Evolutionary conservation across 2,329 filamentous ascomycete genomes (phyloP).

Genomic region (Phymatotrichopsis omnivora): DNA sequence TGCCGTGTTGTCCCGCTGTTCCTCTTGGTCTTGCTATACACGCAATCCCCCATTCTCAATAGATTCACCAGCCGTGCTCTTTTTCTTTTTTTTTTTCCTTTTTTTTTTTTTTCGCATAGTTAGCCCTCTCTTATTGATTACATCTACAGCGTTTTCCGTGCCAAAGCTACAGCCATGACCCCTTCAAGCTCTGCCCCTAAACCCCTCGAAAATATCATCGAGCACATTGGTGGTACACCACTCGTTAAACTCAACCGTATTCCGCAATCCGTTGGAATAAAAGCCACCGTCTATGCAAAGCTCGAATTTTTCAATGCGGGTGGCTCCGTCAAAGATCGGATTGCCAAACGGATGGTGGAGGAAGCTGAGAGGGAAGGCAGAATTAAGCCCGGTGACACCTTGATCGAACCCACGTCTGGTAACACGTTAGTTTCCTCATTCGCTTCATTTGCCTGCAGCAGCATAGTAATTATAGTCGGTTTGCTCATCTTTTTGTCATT

Average conservation of each 20-base stretch:
- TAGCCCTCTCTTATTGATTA: no score
- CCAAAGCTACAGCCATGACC: no score
- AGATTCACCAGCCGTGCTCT: no score
- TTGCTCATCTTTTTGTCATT: slow-evolving; percentile 30
- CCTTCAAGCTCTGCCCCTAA: not conserved
- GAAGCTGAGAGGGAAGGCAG: slow-evolving; percentile 82
- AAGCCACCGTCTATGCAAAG: slow-evolving; percentile 83
- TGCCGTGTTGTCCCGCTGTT: no score
- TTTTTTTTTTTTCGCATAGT: no score
- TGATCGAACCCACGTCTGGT: slow-evolving; percentile 96
- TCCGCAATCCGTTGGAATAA: slow-evolving; percentile 79
- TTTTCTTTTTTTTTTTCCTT: no score
- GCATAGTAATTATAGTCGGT: no score
- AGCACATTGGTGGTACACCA: slow-evolving; percentile 78
- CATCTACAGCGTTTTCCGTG: no score
- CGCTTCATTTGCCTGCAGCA: not conserved
- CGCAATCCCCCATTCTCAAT: no score
- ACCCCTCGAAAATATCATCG: slow-evolving; percentile 15
- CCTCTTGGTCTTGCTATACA: no score
- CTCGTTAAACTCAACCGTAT: slow-evolving; percentile 88
- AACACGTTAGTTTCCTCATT: slow-evolving; percentile 55
- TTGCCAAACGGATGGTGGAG: slow-evolving; percentile 94
- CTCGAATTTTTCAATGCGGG: slow-evolving; percentile 90
- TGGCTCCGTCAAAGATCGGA: slow-evolving; percentile 88
- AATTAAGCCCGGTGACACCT: slow-evolving; percentile 91